Percentiles rank a stretch among this genome's conserved stretches.
These are phyloP conservation scores for Carex parvula DNA, from an alignment of 176 grass and related monocot species.

Conservation along the genomic window DNA sequence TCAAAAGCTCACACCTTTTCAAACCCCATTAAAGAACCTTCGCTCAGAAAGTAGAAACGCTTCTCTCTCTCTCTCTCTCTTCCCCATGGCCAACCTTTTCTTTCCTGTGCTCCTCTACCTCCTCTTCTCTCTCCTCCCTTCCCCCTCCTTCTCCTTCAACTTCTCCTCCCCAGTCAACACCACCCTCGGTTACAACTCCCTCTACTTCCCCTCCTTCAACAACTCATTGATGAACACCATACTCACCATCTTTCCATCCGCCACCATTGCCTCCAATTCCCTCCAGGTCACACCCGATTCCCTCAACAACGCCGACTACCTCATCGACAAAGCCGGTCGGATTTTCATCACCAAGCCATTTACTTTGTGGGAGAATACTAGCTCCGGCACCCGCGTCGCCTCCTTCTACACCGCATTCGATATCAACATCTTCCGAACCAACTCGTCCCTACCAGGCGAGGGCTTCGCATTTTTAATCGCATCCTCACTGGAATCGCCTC, in stretches of 20 bases:
- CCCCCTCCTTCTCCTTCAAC: conserved; percentile 20
- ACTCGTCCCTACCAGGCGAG: conserved; percentile 29
- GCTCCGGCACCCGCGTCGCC: conserved; percentile 28
- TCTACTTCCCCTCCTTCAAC: conserved; percentile 46
- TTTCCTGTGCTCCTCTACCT: conserved; percentile 14
- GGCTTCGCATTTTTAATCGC: conserved; percentile 69
- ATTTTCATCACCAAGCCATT: conserved; percentile 35
- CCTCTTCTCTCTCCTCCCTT: conserved; percentile 7
- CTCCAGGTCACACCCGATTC: conserved; percentile 79
- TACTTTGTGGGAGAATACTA: conserved; percentile 40
- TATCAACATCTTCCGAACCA: conserved; percentile 43
- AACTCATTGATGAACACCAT: neutral
- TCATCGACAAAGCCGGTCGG: conserved; percentile 51
- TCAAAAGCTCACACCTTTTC: neutral
- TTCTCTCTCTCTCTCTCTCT: conserved; percentile 2
- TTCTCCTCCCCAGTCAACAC: neutral
- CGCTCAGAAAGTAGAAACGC: conserved; percentile 19
- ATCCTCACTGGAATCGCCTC: neutral
- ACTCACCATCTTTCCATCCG: conserved; percentile 17
- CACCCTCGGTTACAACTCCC: conserved; percentile 14
- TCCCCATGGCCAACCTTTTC: conserved; percentile 19
- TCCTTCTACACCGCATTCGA: conserved; percentile 71
- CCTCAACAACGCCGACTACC: accelerated
- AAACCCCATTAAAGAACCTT: neutral
- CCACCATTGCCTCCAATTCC: conserved; percentile 26